Evolutionary conservation across 371 early-diverging fungal genomes (phyloP), one percentile per base, ranked within the genome.

Genomic region (Chytridiales sp.): DNA sequence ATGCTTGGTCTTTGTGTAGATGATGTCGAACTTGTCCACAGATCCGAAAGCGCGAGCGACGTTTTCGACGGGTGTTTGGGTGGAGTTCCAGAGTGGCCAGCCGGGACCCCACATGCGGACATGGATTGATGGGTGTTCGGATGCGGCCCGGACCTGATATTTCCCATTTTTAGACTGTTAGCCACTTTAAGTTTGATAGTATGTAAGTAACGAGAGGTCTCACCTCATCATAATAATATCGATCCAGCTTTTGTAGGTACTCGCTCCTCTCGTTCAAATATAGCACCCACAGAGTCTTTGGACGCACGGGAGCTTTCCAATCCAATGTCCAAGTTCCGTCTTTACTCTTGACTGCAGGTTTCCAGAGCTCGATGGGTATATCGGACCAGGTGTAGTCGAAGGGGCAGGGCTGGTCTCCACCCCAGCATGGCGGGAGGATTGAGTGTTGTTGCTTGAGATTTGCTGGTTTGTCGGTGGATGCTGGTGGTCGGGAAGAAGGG

Each of bases 161-260:
- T 55, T 15, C 9, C 30, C 9, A 9, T 40, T 35, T 38, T 15
- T 0, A 13, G n/a, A 1, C 26, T 0, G 2, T 47, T 17, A n/a
- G n/a, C n/a, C n/a, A 22, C n/a, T 2, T 47, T 1, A 19, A 15
- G 15, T n/a, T 35, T 50, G 17, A 50, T 27, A 32, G 34, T 13
- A 35, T 35, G 2, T 5, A 13, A 13, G 24, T 13, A 38, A 5
- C 5, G 24, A 17, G 52, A 17, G 39, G 34, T 11, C 11, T 13
- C 46, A 57, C 58, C 50, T 59, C 59, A 41, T 59, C 59, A 29
- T 59, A 59, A 30, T 38, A 59, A 31, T 59, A 59, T 3, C 59
- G 32, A 29, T 59, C 59, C 49, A 48, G 47, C 41, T 49, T 47
- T 39, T 59, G 47, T 29, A 49, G 15, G 27, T 59, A 59, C 34